Percentiles rank a stretch among this genome's conserved stretches.
phyloP scores from a whole-genome alignment of 805 yeast species.

The Starmerella etchellsii region DNA sequence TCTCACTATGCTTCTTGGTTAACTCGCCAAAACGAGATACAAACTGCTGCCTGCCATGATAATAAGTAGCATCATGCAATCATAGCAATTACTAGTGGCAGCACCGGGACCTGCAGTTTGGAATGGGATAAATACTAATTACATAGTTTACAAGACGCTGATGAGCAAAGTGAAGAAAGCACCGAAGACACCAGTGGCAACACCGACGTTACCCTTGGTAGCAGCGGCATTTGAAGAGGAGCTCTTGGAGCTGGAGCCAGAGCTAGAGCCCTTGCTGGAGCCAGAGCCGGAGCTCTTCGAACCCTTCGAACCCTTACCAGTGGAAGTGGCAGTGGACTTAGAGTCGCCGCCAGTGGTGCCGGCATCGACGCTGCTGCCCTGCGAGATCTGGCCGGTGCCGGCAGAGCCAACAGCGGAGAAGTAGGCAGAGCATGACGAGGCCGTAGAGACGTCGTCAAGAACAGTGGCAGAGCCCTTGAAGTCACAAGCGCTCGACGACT shows the following conservation, averaged over 20 bases:
- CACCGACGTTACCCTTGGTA: conserved; percentile 17
- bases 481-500: conserved; percentile 38
- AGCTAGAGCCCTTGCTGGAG: conserved; percentile 17
- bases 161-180: conserved; percentile 16
- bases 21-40: neutral
- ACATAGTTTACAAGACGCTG: conserved; percentile 15
- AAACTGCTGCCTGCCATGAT: neutral
- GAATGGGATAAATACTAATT: conserved; percentile 41
- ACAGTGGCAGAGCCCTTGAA: conserved; percentile 59
- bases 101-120: too few species aligned
- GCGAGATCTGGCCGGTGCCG: conserved; percentile 43
- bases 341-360: conserved; percentile 10
- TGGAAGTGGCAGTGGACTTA: conserved; percentile 7
- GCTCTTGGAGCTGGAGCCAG: conserved; percentile 27
- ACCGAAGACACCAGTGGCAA: conserved; percentile 17
- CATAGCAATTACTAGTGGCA: too few species aligned
- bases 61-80: neutral
- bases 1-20: neutral
- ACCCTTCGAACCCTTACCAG: conserved; percentile 10
- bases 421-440: conserved; percentile 38
- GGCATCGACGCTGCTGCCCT: conserved; percentile 22
- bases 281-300: conserved; percentile 19
- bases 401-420: conserved; percentile 54
- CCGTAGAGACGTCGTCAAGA: conserved; percentile 31
- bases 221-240: conserved; percentile 33